These are phyloP conservation scores for Globisporangium alternatum DNA, from an alignment of 352 stramenopile genomes.

Conservation along the genomic window DNA sequence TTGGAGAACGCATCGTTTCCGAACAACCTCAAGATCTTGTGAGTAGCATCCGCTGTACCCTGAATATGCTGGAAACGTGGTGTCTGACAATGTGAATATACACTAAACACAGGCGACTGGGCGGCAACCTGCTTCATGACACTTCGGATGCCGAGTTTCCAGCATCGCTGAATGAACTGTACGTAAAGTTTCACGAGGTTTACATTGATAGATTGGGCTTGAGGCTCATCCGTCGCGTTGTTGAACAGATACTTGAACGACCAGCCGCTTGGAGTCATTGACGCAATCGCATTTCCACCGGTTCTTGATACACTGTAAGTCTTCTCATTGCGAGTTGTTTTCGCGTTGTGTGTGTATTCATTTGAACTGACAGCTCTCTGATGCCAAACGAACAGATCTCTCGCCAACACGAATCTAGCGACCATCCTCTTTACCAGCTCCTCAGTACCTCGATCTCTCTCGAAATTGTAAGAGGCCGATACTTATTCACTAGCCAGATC, in stretches of 20 bases:
- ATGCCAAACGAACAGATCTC: background rate
- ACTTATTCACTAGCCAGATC: background rate
- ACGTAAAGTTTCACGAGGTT: background rate
- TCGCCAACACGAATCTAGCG: background rate
- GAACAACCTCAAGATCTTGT: background rate
- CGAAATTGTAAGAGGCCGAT: conserved; percentile 1
- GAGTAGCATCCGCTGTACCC: background rate
- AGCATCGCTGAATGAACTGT: conserved; percentile 6
- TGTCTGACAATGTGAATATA: background rate
- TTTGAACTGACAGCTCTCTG: background rate
- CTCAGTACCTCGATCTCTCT: background rate
- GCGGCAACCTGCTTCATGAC: conserved; percentile 5
- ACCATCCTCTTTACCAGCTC: background rate
- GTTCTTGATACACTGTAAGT: conserved; percentile 2
- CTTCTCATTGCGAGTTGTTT: background rate
- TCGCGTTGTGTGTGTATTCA: background rate
- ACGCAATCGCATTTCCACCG: background rate
- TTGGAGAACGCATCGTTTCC: background rate
- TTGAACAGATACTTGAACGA: conserved; percentile 4
- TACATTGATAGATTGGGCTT: background rate
- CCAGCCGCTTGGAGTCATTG: conserved; percentile 2
- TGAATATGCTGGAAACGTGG: background rate
- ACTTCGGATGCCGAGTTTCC: conserved; percentile 4
- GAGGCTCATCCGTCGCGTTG: background rate
- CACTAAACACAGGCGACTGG: background rate